Evolutionary conservation across 2,329 filamentous ascomycete genomes (phyloP).

Genomic region (Sporothrix schenckii): DNA sequence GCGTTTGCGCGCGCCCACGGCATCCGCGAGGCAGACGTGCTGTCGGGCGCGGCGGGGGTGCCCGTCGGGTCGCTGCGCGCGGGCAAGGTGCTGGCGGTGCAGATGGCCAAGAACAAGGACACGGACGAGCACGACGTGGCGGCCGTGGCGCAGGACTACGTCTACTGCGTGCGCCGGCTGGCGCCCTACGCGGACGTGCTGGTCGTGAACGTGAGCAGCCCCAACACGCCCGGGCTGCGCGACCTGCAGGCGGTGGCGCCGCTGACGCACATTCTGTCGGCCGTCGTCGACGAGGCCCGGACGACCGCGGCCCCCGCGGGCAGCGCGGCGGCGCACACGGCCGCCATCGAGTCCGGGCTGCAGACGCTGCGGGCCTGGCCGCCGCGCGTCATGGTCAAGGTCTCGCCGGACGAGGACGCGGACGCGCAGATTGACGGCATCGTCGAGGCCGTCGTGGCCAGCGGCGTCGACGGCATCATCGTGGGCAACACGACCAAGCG

Average conservation of each 20-base stretch:
- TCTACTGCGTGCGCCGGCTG: slow-evolving; percentile 82
- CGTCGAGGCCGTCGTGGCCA: slow-evolving; percentile 77
- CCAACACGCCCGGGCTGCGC: slow-evolving; percentile 90
- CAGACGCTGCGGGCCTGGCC: slow-evolving; percentile 62
- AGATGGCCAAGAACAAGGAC: slow-evolving; percentile 95
- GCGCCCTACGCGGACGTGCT: slow-evolving; percentile 90
- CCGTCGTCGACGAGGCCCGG: slow-evolving; percentile 79
- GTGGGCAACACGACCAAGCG: slow-evolving; percentile 96
- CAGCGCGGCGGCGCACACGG: background rate
- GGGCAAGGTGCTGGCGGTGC: slow-evolving; percentile 81
- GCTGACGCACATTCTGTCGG: slow-evolving; percentile 75
- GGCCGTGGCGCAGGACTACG: slow-evolving; percentile 79
- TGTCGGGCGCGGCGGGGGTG: slow-evolving; percentile 72
- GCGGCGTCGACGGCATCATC: slow-evolving; percentile 91
- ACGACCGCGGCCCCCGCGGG: slow-evolving; percentile 52
- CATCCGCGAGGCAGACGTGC: slow-evolving; percentile 70
- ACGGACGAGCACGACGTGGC: slow-evolving; percentile 84
- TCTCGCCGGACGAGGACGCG: slow-evolving; percentile 91
- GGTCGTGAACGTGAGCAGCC: slow-evolving; percentile 97
- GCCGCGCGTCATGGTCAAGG: slow-evolving; percentile 94
- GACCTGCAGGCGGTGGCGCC: slow-evolving; percentile 84
- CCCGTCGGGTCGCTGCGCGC: slow-evolving; percentile 78
- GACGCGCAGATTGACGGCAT: slow-evolving; percentile 85
- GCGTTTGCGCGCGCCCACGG: slow-evolving; percentile 73
- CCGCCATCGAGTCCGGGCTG: slow-evolving; percentile 29